Evolutionary conservation across 768 basidiomycete species (phyloP).

Genomic region (Russula griseocarnosa): DNA sequence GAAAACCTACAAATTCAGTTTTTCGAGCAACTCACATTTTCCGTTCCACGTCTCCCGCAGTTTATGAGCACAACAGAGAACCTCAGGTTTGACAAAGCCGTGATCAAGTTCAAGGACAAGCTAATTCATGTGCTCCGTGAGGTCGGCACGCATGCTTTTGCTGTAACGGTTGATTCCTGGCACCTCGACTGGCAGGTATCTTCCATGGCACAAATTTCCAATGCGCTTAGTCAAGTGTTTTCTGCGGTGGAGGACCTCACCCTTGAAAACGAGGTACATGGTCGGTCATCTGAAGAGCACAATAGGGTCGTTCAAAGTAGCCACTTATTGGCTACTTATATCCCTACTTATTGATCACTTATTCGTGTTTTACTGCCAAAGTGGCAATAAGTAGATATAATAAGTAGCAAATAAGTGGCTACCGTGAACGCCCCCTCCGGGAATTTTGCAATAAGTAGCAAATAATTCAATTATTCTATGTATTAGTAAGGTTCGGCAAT

Average conservation of each 20-base stretch:
- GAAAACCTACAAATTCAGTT: not conserved
- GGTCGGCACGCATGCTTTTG: not conserved
- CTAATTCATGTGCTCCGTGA: not conserved
- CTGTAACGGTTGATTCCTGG: not conserved
- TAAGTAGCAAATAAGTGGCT: no score
- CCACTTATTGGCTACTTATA: no score
- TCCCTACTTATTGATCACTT: no score
- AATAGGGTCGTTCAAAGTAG: no score
- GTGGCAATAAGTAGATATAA: no score
- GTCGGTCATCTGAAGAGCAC: not conserved
- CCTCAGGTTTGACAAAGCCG: not conserved
- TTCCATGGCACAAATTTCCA: not conserved
- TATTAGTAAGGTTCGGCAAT: no score
- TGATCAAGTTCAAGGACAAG: not conserved
- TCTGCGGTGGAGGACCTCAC: not conserved
- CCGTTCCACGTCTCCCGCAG: not conserved
- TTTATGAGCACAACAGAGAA: not conserved
- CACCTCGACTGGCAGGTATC: conserved; percentile 5
- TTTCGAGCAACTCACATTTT: not conserved
- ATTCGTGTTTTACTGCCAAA: no score
- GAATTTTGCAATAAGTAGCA: no score
- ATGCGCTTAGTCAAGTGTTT: not conserved
- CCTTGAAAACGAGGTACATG: not conserved
- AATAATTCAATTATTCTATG: no score
- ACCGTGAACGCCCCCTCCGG: no score